Conservation (phyloP, 2,329 filamentous ascomycete species). For the Trichoderma hamatum region DNA sequence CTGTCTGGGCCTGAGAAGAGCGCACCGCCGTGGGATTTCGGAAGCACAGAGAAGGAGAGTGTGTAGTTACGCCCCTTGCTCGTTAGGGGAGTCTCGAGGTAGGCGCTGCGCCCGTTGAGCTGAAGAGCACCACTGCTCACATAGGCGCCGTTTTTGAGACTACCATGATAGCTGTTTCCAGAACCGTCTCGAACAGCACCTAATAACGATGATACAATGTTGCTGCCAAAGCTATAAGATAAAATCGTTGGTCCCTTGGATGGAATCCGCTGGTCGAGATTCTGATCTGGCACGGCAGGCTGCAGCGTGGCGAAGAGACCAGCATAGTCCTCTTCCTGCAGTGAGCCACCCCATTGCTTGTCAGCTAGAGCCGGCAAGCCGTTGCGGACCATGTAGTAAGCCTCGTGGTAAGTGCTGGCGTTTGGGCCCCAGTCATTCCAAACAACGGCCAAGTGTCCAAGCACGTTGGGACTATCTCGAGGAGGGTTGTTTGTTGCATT, state of each 20-base stretch:
- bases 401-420: conserved; percentile 33
- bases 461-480: conserved; percentile 27
- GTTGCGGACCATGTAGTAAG: conserved; percentile 31
- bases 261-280: conserved; percentile 31
- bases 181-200: conserved; percentile 31
- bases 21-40: conserved; percentile 19
- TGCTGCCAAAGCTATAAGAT: conserved; percentile 33
- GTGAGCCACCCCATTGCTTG: conserved; percentile 35
- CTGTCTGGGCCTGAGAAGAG: conserved; percentile 28
- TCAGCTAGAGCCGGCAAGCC: conserved; percentile 33
- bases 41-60: conserved; percentile 48
- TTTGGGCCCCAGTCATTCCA: conserved; percentile 35
- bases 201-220: conserved; percentile 29
- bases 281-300: conserved; percentile 32
- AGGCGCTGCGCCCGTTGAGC: conserved; percentile 42
- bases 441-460: conserved; percentile 32
- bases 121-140: conserved; percentile 36
- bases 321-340: conserved; percentile 27
- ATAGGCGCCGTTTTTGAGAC: conserved; percentile 35
- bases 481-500: conserved; percentile 32
- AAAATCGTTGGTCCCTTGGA: conserved; percentile 29
- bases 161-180: conserved; percentile 31
- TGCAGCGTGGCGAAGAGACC: conserved; percentile 30
- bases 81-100: conserved; percentile 49
- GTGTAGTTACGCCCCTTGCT: conserved; percentile 62